These are phyloP conservation scores for Cichorium intybus DNA, from an alignment of 140 eudicot species.

Conservation along the genomic window DNA sequence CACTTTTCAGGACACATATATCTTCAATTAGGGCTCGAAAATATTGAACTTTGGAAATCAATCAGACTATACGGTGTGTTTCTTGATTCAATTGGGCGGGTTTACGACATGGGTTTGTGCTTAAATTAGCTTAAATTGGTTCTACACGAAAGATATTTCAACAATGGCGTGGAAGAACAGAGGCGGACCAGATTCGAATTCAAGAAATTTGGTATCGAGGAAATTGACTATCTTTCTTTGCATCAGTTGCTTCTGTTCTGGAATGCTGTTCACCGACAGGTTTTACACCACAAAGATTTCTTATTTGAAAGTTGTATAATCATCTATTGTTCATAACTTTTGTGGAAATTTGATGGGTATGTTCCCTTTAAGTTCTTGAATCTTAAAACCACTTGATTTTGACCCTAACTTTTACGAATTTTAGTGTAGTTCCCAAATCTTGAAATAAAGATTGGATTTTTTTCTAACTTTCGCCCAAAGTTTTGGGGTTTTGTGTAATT, in stretches of 20 bases:
- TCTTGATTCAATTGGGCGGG: constrained; percentile 6
- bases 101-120: constrained; percentile 13
- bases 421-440: not conserved
- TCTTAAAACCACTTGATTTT: constrained; percentile 9
- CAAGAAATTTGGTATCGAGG: constrained; percentile 55
- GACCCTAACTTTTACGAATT: not conserved
- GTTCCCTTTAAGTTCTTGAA: constrained; percentile 10
- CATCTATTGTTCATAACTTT: not conserved
- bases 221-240: constrained; percentile 62
- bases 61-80: not conserved
- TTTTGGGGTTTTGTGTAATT: not conserved
- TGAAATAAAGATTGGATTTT: not conserved
- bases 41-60: not conserved
- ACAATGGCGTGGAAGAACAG: constrained; percentile 71
- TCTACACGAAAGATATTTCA: not conserved
- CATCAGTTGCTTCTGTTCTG: constrained; percentile 75
- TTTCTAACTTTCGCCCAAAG: not conserved
- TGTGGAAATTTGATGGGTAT: not conserved
- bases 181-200: constrained; percentile 46
- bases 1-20: not conserved
- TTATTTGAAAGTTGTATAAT: not conserved
- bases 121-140: constrained; percentile 20
- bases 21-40: constrained; percentile 4
- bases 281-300: constrained; percentile 11
- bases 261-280: constrained; percentile 97